These are phyloP conservation scores for Sordaria brevicollis DNA, from an alignment of 495 filamentous ascomycete species.

Conservation along the genomic window DNA sequence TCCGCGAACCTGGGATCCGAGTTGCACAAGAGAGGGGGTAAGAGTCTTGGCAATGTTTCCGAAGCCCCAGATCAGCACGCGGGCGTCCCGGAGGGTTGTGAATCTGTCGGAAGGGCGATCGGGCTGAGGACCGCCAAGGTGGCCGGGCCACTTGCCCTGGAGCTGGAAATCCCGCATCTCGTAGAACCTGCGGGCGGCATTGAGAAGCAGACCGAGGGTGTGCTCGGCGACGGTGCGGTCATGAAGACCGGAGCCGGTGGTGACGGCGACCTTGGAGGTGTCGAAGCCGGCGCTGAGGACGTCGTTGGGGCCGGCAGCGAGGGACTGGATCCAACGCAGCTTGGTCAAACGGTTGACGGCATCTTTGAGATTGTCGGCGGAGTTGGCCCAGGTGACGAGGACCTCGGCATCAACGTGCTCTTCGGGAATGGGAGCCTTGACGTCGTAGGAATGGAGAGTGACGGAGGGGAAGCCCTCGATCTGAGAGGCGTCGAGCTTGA, in stretches of 20 bases:
- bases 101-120: conserved; percentile 37
- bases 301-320: conserved; percentile 53
- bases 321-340: conserved; percentile 50
- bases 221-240: conserved; percentile 53
- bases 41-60: conserved; percentile 77
- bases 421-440: conserved; percentile 39
- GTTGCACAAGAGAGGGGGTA: conserved; percentile 53
- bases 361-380: conserved; percentile 38
- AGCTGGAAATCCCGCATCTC: conserved; percentile 49
- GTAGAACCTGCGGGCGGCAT: conserved; percentile 40
- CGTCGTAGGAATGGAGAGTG: conserved; percentile 44
- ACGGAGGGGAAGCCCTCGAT: conserved; percentile 42
- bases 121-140: conserved; percentile 47
- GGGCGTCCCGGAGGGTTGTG: conserved; percentile 43
- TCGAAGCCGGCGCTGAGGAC: conserved; percentile 49
- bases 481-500: conserved; percentile 36
- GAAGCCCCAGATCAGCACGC: conserved; percentile 61
- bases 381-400: conserved; percentile 50
- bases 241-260: conserved; percentile 50
- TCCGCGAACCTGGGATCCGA: conserved; percentile 36
- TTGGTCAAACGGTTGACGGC: conserved; percentile 38
- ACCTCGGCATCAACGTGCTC: conserved; percentile 42
- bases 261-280: conserved; percentile 27
- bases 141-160: conserved; percentile 42
- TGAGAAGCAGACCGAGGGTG: conserved; percentile 41